Evolutionary conservation across 768 basidiomycete genomes (phyloP).

Genomic region (Hemileccinum impolitum): DNA sequence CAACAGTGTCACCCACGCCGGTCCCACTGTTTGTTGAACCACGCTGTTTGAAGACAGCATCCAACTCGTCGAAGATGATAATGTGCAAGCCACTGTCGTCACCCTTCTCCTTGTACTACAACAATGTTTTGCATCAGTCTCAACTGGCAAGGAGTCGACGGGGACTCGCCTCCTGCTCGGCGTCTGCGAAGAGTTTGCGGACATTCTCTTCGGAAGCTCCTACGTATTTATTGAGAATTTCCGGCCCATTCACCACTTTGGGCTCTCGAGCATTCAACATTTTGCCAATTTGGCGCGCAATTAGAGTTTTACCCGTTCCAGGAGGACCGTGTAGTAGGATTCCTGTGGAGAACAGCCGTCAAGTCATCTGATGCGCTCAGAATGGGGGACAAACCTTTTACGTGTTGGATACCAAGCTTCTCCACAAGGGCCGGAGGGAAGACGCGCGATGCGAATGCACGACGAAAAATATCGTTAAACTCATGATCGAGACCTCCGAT

Average conservation of each 20-base stretch:
- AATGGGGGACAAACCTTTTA: slow-evolving; percentile 67
- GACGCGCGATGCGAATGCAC: slow-evolving; percentile 97
- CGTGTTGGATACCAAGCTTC: slow-evolving; percentile 96
- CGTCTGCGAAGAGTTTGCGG: slow-evolving; percentile 95
- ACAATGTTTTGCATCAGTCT: slow-evolving; percentile 1
- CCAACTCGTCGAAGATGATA: slow-evolving; percentile 98
- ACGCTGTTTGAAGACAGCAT: slow-evolving; percentile 98
- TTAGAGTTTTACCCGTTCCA: slow-evolving; percentile 96
- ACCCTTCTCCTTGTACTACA: slow-evolving; percentile 92
- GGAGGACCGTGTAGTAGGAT: slow-evolving; percentile 95
- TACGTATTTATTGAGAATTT: slow-evolving; percentile 95
- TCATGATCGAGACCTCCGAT: slow-evolving; percentile 96
- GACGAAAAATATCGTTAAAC: slow-evolving; percentile 95
- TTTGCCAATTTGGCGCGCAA: slow-evolving; percentile 98
- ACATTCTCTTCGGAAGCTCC: slow-evolving; percentile 98
- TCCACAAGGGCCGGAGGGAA: slow-evolving; percentile 96
- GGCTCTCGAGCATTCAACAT: slow-evolving; percentile 98
- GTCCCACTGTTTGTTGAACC: slow-evolving; percentile 89
- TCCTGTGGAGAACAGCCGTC: slow-evolving; percentile 43
- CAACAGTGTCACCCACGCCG: slow-evolving; percentile 97
- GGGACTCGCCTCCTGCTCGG: slow-evolving; percentile 81
- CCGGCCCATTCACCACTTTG: slow-evolving; percentile 97
- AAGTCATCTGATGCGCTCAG: background rate
- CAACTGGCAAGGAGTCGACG: background rate
- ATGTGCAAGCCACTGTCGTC: slow-evolving; percentile 98